phyloP scores from a whole-genome alignment of 2,329 filamentous ascomycete genomes.

The Orbilia quercus region DNA sequence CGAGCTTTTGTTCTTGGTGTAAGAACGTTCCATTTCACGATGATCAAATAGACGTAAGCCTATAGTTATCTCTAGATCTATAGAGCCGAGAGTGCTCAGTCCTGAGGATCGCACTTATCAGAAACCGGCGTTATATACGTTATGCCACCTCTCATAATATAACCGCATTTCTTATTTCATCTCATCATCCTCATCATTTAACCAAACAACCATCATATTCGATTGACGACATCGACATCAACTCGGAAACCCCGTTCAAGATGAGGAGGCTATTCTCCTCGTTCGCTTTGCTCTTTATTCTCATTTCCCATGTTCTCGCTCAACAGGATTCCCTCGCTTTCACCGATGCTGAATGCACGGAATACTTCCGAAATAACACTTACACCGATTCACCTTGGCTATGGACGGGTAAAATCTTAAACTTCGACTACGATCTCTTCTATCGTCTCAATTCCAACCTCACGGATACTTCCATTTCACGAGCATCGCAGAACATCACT shows the following conservation, averaged over 20 bases:
- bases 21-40: too few species aligned
- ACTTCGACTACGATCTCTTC: conserved; percentile 50
- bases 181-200: neutral
- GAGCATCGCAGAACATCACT: conserved; percentile 18
- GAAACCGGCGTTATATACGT: too few species aligned
- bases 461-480: neutral
- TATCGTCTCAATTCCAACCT: conserved; percentile 21
- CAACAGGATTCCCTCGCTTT: conserved; percentile 25
- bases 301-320: neutral
- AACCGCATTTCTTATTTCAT: neutral
- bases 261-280: conserved; percentile 17
- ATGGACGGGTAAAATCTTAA: conserved; percentile 33
- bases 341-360: conserved; percentile 36
- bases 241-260: neutral
- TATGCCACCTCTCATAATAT: too few species aligned
- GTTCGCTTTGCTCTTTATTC: neutral
- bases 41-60: too few species aligned
- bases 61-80: too few species aligned
- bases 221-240: neutral
- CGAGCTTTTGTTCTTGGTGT: too few species aligned
- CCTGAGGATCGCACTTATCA: too few species aligned
- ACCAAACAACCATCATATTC: neutral
- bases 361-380: conserved; percentile 30
- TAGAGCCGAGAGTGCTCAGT: too few species aligned
- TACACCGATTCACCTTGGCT: conserved; percentile 41